Conservation (phyloP, 441 rosid species). For the Dalechampia spathulata region DNA sequence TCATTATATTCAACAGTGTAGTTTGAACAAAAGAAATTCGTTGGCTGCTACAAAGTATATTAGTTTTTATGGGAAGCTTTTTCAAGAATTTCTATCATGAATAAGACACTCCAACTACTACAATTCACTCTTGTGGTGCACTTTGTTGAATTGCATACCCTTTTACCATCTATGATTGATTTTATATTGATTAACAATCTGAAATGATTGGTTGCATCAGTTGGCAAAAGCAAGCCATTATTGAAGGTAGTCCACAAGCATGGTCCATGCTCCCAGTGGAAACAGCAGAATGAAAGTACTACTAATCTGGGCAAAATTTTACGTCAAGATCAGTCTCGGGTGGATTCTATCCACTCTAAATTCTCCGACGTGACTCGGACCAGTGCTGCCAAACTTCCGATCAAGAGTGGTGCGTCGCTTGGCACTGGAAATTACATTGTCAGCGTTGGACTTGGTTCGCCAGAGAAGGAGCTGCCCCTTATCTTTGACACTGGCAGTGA, state of each 20-base stretch:
- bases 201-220: no score
- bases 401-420: conserved; percentile 38
- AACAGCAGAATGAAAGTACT: conserved; percentile 11
- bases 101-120: no score
- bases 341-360: conserved; percentile 33
- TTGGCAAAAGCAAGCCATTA: not conserved
- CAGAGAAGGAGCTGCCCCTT: conserved; percentile 44
- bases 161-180: no score
- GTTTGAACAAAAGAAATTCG: no score
- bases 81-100: no score
- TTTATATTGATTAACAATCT: no score
- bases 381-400: conserved; percentile 34
- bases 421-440: conserved; percentile 68
- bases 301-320: conserved; percentile 40
- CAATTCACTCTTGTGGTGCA: no score
- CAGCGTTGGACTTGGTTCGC: conserved; percentile 53
- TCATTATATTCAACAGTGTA: no score
- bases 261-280: conserved; percentile 57
- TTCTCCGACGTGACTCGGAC: conserved; percentile 21
- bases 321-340: conserved; percentile 28
- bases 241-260: conserved; percentile 36
- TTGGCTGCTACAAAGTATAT: no score
- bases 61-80: no score
- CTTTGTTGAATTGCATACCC: no score
- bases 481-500: conserved; percentile 70